Percentiles rank a stretch among this genome's conserved stretches.
These are phyloP conservation scores for Pichia cactophila DNA, from an alignment of 1,139 yeast species.

Conservation along the genomic window DNA sequence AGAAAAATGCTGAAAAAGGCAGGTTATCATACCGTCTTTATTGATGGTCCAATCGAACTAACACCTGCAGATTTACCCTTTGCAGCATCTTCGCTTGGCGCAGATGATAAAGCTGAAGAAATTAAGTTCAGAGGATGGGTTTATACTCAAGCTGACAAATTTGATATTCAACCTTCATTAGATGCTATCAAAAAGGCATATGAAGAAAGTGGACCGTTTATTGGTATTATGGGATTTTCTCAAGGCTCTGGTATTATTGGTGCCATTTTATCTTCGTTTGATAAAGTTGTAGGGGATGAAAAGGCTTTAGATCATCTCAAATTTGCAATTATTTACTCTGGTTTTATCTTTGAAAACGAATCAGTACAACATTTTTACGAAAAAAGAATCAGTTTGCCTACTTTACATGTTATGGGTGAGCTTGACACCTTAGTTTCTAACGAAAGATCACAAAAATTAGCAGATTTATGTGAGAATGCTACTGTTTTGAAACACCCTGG, in stretches of 20 bases:
- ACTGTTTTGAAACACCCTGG: constrained; percentile 67
- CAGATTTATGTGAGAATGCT: constrained; percentile 43
- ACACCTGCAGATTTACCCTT: constrained; percentile 65
- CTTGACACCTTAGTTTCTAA: constrained; percentile 86
- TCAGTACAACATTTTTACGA: constrained; percentile 43
- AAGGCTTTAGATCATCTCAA: constrained; percentile 35
- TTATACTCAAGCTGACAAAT: constrained; percentile 31
- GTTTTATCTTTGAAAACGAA: constrained; percentile 57
- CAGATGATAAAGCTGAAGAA: constrained; percentile 33
- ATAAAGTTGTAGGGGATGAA: constrained; percentile 26
- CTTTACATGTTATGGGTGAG: constrained; percentile 78
- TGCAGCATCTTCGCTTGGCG: constrained; percentile 30
- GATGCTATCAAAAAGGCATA: constrained; percentile 49
- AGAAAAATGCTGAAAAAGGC: constrained; percentile 62
- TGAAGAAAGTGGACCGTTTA: constrained; percentile 72
- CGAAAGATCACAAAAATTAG: constrained; percentile 52
- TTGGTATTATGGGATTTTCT: constrained; percentile 82
- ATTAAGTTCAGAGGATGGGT: constrained; percentile 53
- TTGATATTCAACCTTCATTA: constrained; percentile 38
- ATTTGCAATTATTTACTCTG: constrained; percentile 71
- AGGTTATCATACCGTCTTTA: constrained; percentile 63
- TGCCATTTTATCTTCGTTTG: constrained; percentile 38
- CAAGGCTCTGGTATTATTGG: constrained; percentile 90
- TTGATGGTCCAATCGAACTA: constrained; percentile 67
- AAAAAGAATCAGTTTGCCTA: constrained; percentile 42